phyloP scores from a whole-genome alignment of 2,329 filamentous ascomycete species.

The Microdochium paspali region DNA sequence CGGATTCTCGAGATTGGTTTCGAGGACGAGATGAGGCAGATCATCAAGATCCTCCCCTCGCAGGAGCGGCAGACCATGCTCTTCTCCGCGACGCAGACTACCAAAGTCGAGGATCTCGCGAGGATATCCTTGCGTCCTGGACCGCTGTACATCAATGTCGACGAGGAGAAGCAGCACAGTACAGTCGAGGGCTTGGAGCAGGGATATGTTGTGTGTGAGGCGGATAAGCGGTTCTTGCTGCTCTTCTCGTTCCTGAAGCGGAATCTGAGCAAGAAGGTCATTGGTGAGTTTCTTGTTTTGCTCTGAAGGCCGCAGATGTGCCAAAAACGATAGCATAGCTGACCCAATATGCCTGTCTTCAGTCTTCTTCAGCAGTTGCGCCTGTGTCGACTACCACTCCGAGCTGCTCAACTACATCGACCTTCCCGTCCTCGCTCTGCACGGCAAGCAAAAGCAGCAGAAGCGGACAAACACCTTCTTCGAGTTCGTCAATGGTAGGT shows the following conservation, averaged over 20 bases:
- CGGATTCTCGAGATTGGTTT: slow-evolving; percentile 95
- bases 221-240: slow-evolving; percentile 86
- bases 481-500: slow-evolving; percentile 67
- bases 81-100: slow-evolving; percentile 98
- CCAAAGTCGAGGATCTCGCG: slow-evolving; percentile 94
- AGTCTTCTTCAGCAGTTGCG: slow-evolving; percentile 89
- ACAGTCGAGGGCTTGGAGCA: slow-evolving; percentile 93
- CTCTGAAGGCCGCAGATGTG: neutral
- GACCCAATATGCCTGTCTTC: slow-evolving; percentile 70
- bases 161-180: slow-evolving; percentile 78
- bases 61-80: slow-evolving; percentile 89
- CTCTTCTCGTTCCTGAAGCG: slow-evolving; percentile 92
- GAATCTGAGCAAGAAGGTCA: slow-evolving; percentile 63
- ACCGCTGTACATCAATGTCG: slow-evolving; percentile 94
- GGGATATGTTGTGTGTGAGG: slow-evolving; percentile 88
- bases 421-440: slow-evolving; percentile 66
- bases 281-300: neutral
- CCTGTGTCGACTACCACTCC: slow-evolving; percentile 90
- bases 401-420: slow-evolving; percentile 98
- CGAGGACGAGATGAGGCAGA: slow-evolving; percentile 96
- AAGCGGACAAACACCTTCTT: slow-evolving; percentile 99
- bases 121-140: slow-evolving; percentile 86
- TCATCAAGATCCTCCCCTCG: slow-evolving; percentile 86
- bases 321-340: neutral
- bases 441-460: slow-evolving; percentile 96